These are phyloP conservation scores for maize (Zea mays) DNA, from an alignment of 176 grass and related monocot genomes.

Conservation along the genomic window DNA sequence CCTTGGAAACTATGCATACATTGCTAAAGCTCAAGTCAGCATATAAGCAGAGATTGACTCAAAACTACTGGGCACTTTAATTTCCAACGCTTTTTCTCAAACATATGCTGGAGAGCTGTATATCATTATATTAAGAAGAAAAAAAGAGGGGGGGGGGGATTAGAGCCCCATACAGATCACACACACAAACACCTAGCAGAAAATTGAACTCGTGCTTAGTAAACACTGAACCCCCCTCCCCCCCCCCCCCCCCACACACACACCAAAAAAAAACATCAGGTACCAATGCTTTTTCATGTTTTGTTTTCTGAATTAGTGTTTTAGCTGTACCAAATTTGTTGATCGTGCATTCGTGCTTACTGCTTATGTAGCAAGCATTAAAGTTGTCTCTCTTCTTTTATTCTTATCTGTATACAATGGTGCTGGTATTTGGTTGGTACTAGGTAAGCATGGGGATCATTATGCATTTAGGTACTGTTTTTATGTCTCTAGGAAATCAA, in stretches of 20 bases:
- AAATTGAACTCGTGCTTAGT: too few relatives aligned
- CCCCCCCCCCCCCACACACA: too few relatives aligned
- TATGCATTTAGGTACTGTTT: neutral
- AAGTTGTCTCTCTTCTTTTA: neutral
- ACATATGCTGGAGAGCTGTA: too few relatives aligned
- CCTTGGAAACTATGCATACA: neutral
- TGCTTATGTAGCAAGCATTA: neutral
- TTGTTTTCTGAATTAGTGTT: neutral
- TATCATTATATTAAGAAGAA: too few relatives aligned
- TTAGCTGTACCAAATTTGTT: neutral
- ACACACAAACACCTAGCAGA: too few relatives aligned
- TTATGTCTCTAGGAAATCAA: neutral
- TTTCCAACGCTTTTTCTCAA: neutral
- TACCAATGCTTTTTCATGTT: neutral
- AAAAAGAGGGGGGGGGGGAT: too few relatives aligned
- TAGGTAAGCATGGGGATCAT: neutral
- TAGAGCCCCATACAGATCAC: too few relatives aligned
- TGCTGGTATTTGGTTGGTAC: neutral
- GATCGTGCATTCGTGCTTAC: neutral
- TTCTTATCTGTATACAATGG: neutral
- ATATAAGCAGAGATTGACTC: neutral
- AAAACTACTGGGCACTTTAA: neutral
- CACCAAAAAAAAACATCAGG: too few relatives aligned
- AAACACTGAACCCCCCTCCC: too few relatives aligned
- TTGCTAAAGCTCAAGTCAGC: neutral